Evolutionary conservation across 306 rosid species (phyloP), one percentile per base, ranked within the genome.

Genomic region (Cicer judaicum): DNA sequence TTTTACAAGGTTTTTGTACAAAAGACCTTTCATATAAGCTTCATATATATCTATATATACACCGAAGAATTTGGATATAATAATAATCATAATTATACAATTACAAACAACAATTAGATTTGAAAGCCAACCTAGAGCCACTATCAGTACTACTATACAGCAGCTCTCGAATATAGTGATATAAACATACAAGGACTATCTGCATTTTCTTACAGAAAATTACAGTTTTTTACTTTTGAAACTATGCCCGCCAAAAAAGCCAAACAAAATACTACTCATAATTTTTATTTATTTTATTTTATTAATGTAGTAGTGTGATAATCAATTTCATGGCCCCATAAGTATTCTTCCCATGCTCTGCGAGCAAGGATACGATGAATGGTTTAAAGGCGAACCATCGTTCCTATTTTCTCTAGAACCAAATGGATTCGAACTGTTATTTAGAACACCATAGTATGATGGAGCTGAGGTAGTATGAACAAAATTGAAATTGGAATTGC

Each of bases 301-400:
- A 29, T 39, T 19, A 8, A 18, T 46, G 61, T 49, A 66, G 68
- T 56, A 8, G 8, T n/a, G 63, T 62, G 38, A 68, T 44, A 84
- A 73, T 39, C 83, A 85, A 75, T 70, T 79, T 82, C 81, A 87
- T n/a, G 97, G 99, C 69, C 96, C 97, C 18, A 87, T 90, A 84
- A 92, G 88, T 73, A 92, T 72, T 72, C 95, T 90, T 72, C 97
- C 97, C 66, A 94, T 72, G 84, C 73, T 94, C 69, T 87, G 90
- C 2, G 97, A 84, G 87, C 86, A 89, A 6, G 96, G 95, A 78
- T 87, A 87, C 0, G 93, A 64, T 16, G 92, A 75, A 82, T 81
- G 91, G 85, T 83, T 90, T 80, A 87, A 75, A 16, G 94, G 59
- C 74, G 84, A 74, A 62, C 77, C 83, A 53, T 87, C 92, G 7